A percentile compares a stretch with the other conserved stretches of the same genome.
These are phyloP conservation scores for Mortierella sp. DNA, from an alignment of 371 early-diverging fungal species.

Conservation along the genomic window DNA sequence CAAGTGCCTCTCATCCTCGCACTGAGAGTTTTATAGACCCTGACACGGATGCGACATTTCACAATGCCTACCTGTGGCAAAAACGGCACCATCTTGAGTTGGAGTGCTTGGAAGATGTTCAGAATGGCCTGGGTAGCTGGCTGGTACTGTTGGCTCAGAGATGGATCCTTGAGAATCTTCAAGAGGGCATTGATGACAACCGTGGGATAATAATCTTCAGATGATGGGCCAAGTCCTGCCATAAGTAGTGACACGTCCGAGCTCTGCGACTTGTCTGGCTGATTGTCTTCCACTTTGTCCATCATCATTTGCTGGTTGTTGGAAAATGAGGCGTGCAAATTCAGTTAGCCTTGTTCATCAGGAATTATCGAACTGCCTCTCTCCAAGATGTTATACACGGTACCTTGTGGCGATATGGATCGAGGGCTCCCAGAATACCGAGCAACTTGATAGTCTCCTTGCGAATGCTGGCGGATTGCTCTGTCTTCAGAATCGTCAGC, in stretches of 20 bases:
- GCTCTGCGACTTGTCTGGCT: constrained; percentile 70
- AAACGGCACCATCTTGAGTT: constrained; percentile 86
- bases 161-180: constrained; percentile 90
- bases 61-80: constrained; percentile 73
- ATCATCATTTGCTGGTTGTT: constrained; percentile 57
- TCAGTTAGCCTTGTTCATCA: neutral
- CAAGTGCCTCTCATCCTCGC: constrained; percentile 85
- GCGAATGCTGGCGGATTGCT: constrained; percentile 78
- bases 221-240: constrained; percentile 83
- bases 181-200: constrained; percentile 93
- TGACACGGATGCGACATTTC: neutral
- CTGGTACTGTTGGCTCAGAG: constrained; percentile 86
- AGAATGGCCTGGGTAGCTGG: constrained; percentile 94
- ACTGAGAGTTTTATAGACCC: constrained; percentile 58
- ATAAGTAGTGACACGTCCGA: constrained; percentile 75
- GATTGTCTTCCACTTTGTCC: constrained; percentile 69
- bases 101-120: constrained; percentile 93
- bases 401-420: constrained; percentile 94
- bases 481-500: constrained; percentile 88
- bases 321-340: neutral
- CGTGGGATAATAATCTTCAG: constrained; percentile 89
- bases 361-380: neutral
- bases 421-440: constrained; percentile 96
- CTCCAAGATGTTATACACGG: neutral
- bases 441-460: constrained; percentile 91